Percentiles rank a stretch among this genome's conserved stretches.
phyloP scores from a whole-genome alignment of 2,329 filamentous ascomycete genomes.

The Xylariaceae sp. region DNA sequence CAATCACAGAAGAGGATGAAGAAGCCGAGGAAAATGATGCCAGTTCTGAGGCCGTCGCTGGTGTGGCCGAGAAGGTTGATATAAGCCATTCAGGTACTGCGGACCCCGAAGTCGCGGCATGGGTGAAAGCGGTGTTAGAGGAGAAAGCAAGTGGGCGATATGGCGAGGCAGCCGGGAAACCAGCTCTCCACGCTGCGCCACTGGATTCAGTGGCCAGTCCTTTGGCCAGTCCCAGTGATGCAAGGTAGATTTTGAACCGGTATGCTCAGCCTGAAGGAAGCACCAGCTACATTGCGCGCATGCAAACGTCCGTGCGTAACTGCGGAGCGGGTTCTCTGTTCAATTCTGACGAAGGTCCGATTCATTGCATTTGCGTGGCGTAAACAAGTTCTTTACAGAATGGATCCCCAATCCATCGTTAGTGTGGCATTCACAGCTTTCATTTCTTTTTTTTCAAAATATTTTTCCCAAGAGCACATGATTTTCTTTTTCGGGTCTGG shows the following conservation, averaged over 20 bases:
- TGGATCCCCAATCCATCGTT: conserved; percentile 17
- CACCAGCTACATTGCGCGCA: conserved; percentile 17
- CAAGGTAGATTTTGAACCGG: conserved; percentile 20
- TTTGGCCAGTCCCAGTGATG: conserved; percentile 47
- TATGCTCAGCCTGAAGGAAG: conserved; percentile 13
- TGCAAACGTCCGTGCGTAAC: conserved; percentile 11
- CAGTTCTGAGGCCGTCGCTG: conserved; percentile 49
- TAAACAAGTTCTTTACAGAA: conserved; percentile 31
- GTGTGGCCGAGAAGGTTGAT: conserved; percentile 53
- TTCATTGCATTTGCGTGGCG: conserved; percentile 41
- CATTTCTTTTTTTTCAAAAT: background rate
- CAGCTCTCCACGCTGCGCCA: conserved; percentile 86
- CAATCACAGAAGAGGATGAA: conserved; percentile 46
- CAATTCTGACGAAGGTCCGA: conserved; percentile 30
- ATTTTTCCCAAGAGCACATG: conserved; percentile 11
- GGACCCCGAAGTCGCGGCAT: conserved; percentile 84
- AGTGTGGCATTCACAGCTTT: background rate
- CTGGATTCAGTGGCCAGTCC: conserved; percentile 72
- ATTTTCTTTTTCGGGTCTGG: background rate
- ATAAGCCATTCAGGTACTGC: conserved; percentile 57
- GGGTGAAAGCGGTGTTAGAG: conserved; percentile 78
- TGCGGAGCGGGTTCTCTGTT: conserved; percentile 33
- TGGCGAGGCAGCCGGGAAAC: conserved; percentile 63
- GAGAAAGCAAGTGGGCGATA: conserved; percentile 64
- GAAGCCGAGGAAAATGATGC: conserved; percentile 43